Percentiles rank a stretch among this genome's conserved stretches.
Evolutionary conservation across 805 yeast genomes (phyloP).

Genomic region (Wickerhamiella spandovensis): DNA sequence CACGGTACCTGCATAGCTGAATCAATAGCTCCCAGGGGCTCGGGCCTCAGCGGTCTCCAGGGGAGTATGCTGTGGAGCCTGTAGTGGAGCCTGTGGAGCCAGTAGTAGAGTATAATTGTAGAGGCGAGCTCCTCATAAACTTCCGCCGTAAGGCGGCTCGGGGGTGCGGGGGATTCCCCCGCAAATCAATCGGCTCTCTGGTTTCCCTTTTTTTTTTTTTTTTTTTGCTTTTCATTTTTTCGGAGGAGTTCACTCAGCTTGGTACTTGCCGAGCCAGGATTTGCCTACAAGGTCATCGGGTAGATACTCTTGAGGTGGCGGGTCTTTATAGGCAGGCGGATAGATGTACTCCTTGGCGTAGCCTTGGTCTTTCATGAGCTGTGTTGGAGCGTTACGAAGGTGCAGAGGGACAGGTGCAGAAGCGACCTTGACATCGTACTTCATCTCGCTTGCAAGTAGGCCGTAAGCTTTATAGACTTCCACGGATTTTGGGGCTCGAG

Average conservation of each 20-base stretch:
- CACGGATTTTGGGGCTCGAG: conserved; percentile 75
- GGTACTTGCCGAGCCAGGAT: conserved; percentile 10
- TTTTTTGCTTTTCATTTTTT: too few species aligned
- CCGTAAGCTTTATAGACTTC: conserved; percentile 74
- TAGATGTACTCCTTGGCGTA: conserved; percentile 79
- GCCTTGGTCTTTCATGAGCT: conserved; percentile 76
- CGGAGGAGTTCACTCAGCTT: conserved; percentile 8
- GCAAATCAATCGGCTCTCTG: too few species aligned
- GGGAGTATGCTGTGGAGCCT: too few species aligned
- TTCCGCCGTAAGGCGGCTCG: too few species aligned
- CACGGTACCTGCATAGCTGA: too few species aligned
- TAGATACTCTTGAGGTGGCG: conserved; percentile 51
- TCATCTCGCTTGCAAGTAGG: conserved; percentile 44
- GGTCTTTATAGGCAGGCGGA: conserved; percentile 73
- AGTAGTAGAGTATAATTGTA: too few species aligned
- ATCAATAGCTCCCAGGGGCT: too few species aligned
- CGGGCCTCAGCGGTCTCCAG: too few species aligned
- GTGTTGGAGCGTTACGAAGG: conserved; percentile 88
- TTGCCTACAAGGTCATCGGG: conserved; percentile 36
- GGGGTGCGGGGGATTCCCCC: too few species aligned
- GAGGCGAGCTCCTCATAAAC: too few species aligned
- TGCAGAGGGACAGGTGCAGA: conserved; percentile 54
- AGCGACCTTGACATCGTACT: conserved; percentile 43
- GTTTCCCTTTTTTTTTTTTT: too few species aligned
- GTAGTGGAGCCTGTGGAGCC: too few species aligned